Evolutionary conservation across 2,329 filamentous ascomycete species (phyloP), one percentile per base, ranked within the genome.

Genomic region (Diaporthe helianthi): DNA sequence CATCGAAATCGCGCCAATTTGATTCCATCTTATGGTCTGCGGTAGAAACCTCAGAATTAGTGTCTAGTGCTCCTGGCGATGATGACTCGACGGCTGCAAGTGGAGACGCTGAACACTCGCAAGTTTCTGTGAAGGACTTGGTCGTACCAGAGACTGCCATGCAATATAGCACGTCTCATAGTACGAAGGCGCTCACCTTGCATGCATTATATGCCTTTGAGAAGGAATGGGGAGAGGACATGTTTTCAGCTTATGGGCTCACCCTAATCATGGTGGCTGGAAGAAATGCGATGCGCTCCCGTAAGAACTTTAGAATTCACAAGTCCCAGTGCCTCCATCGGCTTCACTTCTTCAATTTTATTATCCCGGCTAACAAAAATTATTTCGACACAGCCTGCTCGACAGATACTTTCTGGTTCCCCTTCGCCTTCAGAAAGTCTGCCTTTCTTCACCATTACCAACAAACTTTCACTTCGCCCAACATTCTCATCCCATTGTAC

Each of bases 211-310:
- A 36, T 12, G 36, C 19, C 15, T 58, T 58, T 58, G 54, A 58
- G 22, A 58, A 29, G 15, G 54, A 58, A 44, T 58, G 54, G 36
- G 54, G 54, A 44, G 54, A 58, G 36, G 54, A 58, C n/a, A 29
- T 2, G 7, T 58, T 41, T 12, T 58, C 54, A 19, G 54, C 36
- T 8, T 58, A 58, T 44, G 54, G 54, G 44, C 44, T 58, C 4
- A 26, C 22, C 10, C 9, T 58, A 12, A 58, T 58, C 22, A 44
- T 58, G 33, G 54, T 44, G 1, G 54, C 54, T 10, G 54, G 54
- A 41, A 58, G 19, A 22, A 58, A 58, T 9, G 54, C 36, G n/a
- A 58, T 44, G 22, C 22, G 22, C 22, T 44, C 54, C 22, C 5
- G 54, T 58, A 19, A 58, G 36, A 8, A 26, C 10, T 10, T 13